phyloP scores from a whole-genome alignment of 257 asterid species.

The Plectranthus barbatus region DNA sequence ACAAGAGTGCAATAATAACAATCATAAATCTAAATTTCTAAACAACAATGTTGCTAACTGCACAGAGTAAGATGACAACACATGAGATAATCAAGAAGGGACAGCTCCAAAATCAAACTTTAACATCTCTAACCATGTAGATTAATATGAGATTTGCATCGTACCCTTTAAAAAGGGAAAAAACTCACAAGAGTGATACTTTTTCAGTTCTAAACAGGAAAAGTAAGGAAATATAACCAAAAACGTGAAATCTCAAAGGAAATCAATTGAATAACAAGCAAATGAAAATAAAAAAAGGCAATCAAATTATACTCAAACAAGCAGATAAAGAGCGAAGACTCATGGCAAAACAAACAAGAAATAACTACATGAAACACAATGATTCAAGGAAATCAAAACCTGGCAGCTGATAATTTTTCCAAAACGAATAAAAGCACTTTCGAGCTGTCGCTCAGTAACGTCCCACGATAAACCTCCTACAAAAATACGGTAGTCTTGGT shows the following conservation, averaged over 20 bases:
- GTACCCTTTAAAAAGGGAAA: background rate
- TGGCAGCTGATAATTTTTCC: conserved; percentile 85
- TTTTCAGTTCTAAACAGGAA: no score
- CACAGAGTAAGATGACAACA: background rate
- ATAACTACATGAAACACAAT: background rate
- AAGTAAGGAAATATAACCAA: background rate
- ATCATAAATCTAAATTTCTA: background rate
- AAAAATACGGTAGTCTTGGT: conserved; percentile 73
- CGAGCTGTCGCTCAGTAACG: conserved; percentile 89
- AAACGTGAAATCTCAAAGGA: background rate
- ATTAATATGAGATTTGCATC: background rate
- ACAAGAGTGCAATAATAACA: background rate
- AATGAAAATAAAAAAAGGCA: conserved; percentile 1
- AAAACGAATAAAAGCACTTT: conserved; percentile 67
- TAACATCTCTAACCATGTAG: background rate
- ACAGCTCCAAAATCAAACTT: background rate
- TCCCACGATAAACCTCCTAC: conserved; percentile 89
- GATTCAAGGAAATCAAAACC: conserved; percentile 33
- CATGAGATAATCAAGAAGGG: background rate
- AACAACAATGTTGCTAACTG: background rate
- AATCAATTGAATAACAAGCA: background rate
- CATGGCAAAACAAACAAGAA: background rate
- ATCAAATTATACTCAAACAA: background rate
- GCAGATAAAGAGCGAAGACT: background rate
- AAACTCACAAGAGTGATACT: no score